Base-by-base conservation (phyloP, 441 rosid genomes). In the Erysimum cheiri region DNA sequence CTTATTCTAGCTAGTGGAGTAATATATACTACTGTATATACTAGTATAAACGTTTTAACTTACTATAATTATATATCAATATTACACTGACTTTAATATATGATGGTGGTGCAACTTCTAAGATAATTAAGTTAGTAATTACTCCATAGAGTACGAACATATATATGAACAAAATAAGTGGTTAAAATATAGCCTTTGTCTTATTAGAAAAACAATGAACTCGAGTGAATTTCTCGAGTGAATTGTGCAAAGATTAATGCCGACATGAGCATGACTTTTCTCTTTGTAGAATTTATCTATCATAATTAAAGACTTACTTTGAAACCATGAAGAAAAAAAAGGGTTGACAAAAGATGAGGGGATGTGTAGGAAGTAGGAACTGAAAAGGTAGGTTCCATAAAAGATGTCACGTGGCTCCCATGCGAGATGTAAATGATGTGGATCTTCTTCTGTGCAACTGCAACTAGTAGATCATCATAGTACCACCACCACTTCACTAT, bases 391-490 rank as follows among this genome's bases (percentile, higher is more conserved):
- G 81, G 6, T 57, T 67, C 36, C 28, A 22, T 14, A 6, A 14
- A 69, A 64, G 60, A 37, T 37, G 66, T 72, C 82, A 82, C 84
- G 90, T 87, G 84, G 81, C 75, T 28, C 11, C 60, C 85, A 77
- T 80, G 82, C 76, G 35, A 60, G 65, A 67, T 41, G 65, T 6
- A 56, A 52, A 49, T 71, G 80, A 79, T 61, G 43, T 53, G 55
- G 76, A 77, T 80, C 67, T 52, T 65, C 19, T 69, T 64, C 24
- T 69, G 66, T 56, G 35, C 35, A 59, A 59, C 35, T 5, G 44
- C 59, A 62, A 75, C 57, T 64, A 37, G 70, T 68, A 68, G 70
- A 65, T 67, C 68, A 75, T 69, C 73, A 47, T 68, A 67, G 64
- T 62, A 68, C 69, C 63, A 71, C 64, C 46, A 50, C 47, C 54